phyloP scores from a whole-genome alignment of 2,329 filamentous ascomycete genomes.

The Akanthomyces lecanii region DNA sequence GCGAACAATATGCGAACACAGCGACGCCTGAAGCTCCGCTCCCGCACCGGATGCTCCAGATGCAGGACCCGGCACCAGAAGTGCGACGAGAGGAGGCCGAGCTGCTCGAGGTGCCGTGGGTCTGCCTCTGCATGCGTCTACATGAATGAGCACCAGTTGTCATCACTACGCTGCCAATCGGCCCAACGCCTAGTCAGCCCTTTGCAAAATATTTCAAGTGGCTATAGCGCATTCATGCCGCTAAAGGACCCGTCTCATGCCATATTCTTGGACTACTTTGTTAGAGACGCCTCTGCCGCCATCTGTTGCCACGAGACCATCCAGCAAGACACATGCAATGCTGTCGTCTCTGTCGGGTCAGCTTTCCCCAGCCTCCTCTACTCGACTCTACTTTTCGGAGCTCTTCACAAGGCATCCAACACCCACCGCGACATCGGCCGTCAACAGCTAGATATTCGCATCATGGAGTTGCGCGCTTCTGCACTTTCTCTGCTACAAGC shows the following conservation, averaged over 20 bases:
- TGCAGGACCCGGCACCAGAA: constrained; percentile 21
- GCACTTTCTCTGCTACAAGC: constrained; percentile 4
- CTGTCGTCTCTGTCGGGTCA: constrained; percentile 11
- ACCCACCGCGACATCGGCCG: no score
- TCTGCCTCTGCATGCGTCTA: constrained; percentile 18
- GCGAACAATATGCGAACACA: neutral
- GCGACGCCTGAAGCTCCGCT: constrained; percentile 15
- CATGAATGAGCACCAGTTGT: neutral
- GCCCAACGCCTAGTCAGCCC: neutral
- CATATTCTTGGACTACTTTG: constrained; percentile 1
- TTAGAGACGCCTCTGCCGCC: neutral
- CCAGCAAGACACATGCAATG: constrained; percentile 11
- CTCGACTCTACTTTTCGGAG: constrained; percentile 1
- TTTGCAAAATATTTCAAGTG: neutral
- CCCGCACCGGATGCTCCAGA: constrained; percentile 20
- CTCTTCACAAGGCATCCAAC: constrained; percentile 6
- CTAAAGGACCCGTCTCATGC: neutral
- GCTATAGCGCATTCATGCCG: neutral
- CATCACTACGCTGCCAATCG: neutral
- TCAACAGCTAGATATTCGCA: neutral
- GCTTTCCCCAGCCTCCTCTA: constrained; percentile 11
- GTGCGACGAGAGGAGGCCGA: constrained; percentile 21
- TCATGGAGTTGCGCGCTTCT: constrained; percentile 3
- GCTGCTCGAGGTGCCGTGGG: constrained; percentile 18
- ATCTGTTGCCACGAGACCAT: constrained; percentile 9